Conservation (phyloP, 2,329 filamentous ascomycete species). For the Aspergillus puulaauensis region DNA sequence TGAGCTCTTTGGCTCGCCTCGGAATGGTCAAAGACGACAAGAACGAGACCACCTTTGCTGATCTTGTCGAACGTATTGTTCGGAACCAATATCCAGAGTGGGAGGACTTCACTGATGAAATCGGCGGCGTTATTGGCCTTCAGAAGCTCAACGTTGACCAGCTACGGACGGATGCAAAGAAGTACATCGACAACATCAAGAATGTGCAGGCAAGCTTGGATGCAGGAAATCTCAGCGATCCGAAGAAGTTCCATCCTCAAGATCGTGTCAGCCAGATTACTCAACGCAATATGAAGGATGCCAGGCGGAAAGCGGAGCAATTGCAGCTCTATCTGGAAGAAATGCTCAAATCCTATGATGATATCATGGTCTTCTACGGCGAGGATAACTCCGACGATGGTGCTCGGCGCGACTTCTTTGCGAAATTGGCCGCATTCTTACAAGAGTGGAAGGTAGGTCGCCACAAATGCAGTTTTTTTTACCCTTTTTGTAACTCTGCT, state of each 20-base stretch:
- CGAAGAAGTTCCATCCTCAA: constrained; percentile 96
- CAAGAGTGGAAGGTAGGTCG: constrained; percentile 77
- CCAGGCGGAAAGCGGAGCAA: constrained; percentile 91
- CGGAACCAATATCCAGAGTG: constrained; percentile 95
- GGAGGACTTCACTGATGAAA: constrained; percentile 85
- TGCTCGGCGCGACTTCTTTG: constrained; percentile 91
- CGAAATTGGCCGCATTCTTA: constrained; percentile 87
- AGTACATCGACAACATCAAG: constrained; percentile 91
- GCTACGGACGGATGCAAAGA: constrained; percentile 80
- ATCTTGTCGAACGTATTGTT: constrained; percentile 94
- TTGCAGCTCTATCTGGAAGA: constrained; percentile 91
- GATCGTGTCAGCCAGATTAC: constrained; percentile 91
- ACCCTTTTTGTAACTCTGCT: not conserved
- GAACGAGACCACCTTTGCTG: constrained; percentile 93
- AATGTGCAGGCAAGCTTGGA: constrained; percentile 92
- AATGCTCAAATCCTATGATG: constrained; percentile 86
- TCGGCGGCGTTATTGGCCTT: constrained; percentile 70
- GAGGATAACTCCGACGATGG: constrained; percentile 91
- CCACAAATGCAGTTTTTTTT: not conserved
- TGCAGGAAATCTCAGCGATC: constrained; percentile 89
- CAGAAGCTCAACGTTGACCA: constrained; percentile 97
- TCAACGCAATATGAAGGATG: constrained; percentile 94
- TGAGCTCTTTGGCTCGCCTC: constrained; percentile 86
- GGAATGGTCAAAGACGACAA: constrained; percentile 99
- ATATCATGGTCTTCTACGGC: constrained; percentile 95